A percentile compares a stretch with the other conserved stretches of the same genome.
Evolutionary conservation across 2,329 filamentous ascomycete genomes (phyloP).

Genomic region (Achaetomium macrosporum): DNA sequence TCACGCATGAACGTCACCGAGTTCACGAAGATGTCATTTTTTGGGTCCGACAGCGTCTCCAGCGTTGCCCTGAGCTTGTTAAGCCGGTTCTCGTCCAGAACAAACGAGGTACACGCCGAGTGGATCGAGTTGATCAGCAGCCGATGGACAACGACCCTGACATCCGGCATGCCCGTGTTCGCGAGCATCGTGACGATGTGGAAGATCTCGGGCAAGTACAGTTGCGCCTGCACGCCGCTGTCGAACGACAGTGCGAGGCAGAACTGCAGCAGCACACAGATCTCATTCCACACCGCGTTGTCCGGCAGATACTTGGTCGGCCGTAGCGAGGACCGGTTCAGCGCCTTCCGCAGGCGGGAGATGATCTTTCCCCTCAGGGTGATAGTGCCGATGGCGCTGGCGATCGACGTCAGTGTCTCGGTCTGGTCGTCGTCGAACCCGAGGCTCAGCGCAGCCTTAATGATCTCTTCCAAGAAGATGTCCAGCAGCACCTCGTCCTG

Average conservation of each 20-base stretch:
- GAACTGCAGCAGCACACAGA: slow-evolving; percentile 61
- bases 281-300: slow-evolving; percentile 64
- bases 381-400: slow-evolving; percentile 58
- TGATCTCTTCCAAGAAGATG: slow-evolving; percentile 61
- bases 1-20: slow-evolving; percentile 44
- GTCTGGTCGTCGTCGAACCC: slow-evolving; percentile 53
- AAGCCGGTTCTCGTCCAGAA: slow-evolving; percentile 53
- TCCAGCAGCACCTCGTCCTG: slow-evolving; percentile 61
- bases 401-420: slow-evolving; percentile 56
- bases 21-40: slow-evolving; percentile 51
- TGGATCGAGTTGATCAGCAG: slow-evolving; percentile 63
- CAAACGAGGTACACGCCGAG: slow-evolving; percentile 60
- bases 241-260: slow-evolving; percentile 63
- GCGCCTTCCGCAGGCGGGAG: slow-evolving; percentile 58
- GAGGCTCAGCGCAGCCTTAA: slow-evolving; percentile 55
- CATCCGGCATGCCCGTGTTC: slow-evolving; percentile 54
- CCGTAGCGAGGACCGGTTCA: slow-evolving; percentile 61
- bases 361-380: slow-evolving; percentile 61
- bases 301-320: slow-evolving; percentile 61
- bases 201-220: slow-evolving; percentile 64
- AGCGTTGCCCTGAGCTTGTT: slow-evolving; percentile 51
- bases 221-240: slow-evolving; percentile 59
- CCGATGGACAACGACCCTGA: slow-evolving; percentile 55
- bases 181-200: slow-evolving; percentile 66
- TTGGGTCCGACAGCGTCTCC: slow-evolving; percentile 54